phyloP scores from a whole-genome alignment of 306 rosid genomes.

The Astragalus glycyphyllos region DNA sequence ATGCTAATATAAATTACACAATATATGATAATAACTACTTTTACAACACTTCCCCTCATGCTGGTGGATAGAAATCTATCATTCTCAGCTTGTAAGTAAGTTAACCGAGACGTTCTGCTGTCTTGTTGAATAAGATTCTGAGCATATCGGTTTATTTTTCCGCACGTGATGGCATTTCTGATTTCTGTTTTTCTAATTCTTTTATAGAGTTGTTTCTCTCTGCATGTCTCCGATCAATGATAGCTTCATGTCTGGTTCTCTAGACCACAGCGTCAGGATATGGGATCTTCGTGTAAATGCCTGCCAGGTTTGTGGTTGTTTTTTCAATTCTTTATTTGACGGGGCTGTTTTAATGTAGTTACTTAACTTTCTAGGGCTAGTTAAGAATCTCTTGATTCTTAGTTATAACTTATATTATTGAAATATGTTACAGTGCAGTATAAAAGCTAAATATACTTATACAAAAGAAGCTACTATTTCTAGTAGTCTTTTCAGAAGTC shows the following conservation, averaged over 20 bases:
- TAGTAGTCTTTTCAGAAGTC: slow-evolving; percentile 23
- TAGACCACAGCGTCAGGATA: slow-evolving; percentile 91
- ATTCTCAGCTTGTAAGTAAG: no score
- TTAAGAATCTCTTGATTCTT: slow-evolving; percentile 10
- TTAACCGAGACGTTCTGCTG: no score
- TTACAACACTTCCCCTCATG: no score
- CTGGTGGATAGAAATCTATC: no score
- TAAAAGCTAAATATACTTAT: slow-evolving; percentile 11
- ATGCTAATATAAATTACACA: no score
- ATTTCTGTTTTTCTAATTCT: slow-evolving; percentile 37
- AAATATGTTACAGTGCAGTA: not conserved
- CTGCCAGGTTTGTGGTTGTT: slow-evolving; percentile 74
- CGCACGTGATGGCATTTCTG: slow-evolving; percentile 34
- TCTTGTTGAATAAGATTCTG: no score
- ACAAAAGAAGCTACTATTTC: not conserved
- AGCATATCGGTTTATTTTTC: not conserved
- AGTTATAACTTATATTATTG: slow-evolving; percentile 14
- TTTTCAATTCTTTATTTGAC: not conserved
- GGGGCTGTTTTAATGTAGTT: slow-evolving; percentile 11
- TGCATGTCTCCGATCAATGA: slow-evolving; percentile 99
- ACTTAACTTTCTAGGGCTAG: slow-evolving; percentile 6
- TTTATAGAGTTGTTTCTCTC: slow-evolving; percentile 83
- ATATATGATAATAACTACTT: no score
- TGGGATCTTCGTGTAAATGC: slow-evolving; percentile 99
- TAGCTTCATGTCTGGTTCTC: slow-evolving; percentile 98